phyloP scores from a whole-genome alignment of 768 basidiomycete species.

The Tubosaeta sp. region DNA sequence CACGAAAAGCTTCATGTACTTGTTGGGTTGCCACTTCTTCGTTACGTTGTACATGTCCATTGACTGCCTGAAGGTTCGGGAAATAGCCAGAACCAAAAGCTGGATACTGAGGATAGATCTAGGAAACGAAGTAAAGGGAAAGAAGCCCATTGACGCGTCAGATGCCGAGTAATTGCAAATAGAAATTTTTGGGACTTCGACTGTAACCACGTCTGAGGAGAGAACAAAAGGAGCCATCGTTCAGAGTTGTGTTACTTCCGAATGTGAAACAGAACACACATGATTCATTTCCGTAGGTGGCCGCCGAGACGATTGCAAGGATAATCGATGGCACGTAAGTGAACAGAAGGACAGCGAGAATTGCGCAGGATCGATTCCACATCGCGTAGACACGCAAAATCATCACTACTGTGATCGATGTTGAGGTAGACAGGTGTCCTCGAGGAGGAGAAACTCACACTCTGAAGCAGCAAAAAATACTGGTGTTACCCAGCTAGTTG shows the following conservation, averaged over 20 bases:
- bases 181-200: neutral
- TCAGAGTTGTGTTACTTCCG: neutral
- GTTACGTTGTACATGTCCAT: constrained; percentile 1
- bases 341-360: neutral
- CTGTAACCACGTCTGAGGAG: neutral
- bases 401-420: neutral
- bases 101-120: neutral
- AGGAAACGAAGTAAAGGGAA: neutral
- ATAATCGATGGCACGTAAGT: neutral
- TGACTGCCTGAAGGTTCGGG: neutral
- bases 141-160: neutral
- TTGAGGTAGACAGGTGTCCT: neutral
- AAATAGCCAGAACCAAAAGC: neutral
- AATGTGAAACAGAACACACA: neutral
- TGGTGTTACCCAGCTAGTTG: neutral
- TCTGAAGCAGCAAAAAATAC: constrained; percentile 2
- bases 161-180: neutral
- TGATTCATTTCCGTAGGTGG: neutral
- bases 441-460: neutral
- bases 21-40: constrained; percentile 3
- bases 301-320: neutral
- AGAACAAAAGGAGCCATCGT: neutral
- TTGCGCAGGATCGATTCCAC: neutral
- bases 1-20: neutral
- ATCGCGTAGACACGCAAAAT: neutral